Evolutionary conservation across 192 early-diverging fungal genomes (phyloP), one percentile per base, ranked within the genome.

Genomic region (Gonapodya sp.): DNA sequence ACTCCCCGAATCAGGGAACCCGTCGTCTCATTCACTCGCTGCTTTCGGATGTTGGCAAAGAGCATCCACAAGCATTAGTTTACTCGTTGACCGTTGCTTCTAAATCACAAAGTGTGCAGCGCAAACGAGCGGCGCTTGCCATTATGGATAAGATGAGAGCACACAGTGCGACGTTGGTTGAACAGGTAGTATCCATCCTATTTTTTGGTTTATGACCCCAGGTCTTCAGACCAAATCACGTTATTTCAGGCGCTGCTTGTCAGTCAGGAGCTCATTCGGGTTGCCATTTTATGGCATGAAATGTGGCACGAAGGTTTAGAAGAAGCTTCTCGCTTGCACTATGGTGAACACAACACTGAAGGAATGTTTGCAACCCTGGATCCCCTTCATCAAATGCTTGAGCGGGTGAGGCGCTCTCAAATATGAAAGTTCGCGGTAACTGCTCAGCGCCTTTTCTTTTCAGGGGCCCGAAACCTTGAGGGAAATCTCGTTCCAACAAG

Each of bases 241-340:
- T 34, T 16, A 16, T 24, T 46, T 64, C 83, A 94, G 88, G 97
- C 96, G 2, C 85, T 97, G 1, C 84, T 98, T 32, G 97, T 99
- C 36, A 95, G 94, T 83, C 93, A 96, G 83, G 98, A 99, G 83
- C 90, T 99, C 32, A 97, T 98, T 82, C 92, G 97, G n/a, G 94
- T 97, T 2, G 95, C 98, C 1, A 94, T 98, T 80, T 83, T 97
- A 36, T 96, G 96, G 93, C 94, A 96, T 36, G 98, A 99, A 86
- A 94, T 96, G 94, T 99, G 98, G 98, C 92, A 94, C 74, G 96
- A 98, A 79, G 95, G 93, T 0, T 83, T 99, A 1, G 95, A 96
- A 77, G 94, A 96, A 72, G 96, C 95, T 0, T 94, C 93, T 1
- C 84, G 92, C 35, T 82, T 93, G 2, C 96, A 95, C 78, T 96